These are phyloP conservation scores for Boletus calvinii DNA, from an alignment of 1,284 basidiomycete genomes.

Conservation along the genomic window DNA sequence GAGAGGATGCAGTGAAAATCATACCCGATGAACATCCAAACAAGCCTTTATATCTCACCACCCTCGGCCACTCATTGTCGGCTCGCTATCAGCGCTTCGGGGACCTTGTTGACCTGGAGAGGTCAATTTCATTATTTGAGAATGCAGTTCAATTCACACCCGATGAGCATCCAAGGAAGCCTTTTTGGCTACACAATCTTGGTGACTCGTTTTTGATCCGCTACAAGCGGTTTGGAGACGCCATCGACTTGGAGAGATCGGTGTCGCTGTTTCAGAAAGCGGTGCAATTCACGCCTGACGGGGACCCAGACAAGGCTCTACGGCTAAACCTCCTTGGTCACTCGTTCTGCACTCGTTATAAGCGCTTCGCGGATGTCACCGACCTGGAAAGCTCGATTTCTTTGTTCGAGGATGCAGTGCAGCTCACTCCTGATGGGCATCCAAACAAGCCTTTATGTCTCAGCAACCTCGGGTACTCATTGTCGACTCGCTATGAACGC, in stretches of 20 bases:
- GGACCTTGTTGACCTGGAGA: no score
- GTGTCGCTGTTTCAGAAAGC: not conserved
- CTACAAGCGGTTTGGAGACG: not conserved
- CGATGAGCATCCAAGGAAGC: not conserved
- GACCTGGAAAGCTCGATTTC: not conserved
- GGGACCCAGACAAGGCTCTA: not conserved
- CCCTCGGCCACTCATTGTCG: not conserved
- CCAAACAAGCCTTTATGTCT: not conserved
- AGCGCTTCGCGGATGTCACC: not conserved
- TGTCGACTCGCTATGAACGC: not conserved
- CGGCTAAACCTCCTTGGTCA: not conserved
- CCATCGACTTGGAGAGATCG: no score
- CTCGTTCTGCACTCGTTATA: not conserved
- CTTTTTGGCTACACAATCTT: not conserved
- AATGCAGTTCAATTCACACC: not conserved
- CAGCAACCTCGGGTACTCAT: not conserved
- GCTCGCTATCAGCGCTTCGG: not conserved
- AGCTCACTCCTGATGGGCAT: not conserved
- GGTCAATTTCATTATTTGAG: not conserved
- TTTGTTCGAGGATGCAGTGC: not conserved
- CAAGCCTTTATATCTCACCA: not conserved
- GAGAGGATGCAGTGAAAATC: not conserved
- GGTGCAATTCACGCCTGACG: not conserved
- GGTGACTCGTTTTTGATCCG: not conserved
- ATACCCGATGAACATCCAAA: not conserved